Evolutionary conservation across 345 rosid genomes (phyloP).

Genomic region (Dimocarpus longan): DNA sequence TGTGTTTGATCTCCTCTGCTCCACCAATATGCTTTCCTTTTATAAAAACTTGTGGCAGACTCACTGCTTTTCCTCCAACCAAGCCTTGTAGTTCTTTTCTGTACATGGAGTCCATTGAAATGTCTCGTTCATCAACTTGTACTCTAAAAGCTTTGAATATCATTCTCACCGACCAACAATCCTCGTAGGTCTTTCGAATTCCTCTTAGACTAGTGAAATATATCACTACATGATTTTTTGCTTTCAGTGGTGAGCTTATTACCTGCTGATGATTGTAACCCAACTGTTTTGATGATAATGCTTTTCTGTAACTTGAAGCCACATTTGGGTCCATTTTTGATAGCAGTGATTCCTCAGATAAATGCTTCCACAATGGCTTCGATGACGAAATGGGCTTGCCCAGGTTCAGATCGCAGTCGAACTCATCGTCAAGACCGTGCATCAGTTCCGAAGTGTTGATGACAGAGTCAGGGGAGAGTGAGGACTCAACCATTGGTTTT

Average conservation of each 20-base stretch:
- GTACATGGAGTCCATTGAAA: conserved; percentile 79
- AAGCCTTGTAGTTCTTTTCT: conserved; percentile 59
- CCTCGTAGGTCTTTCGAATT: conserved; percentile 84
- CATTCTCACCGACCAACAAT: conserved; percentile 67
- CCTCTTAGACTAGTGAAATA: conserved; percentile 84
- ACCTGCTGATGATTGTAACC: conserved; percentile 25
- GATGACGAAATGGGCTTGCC: too few species aligned
- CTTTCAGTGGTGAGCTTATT: conserved; percentile 28
- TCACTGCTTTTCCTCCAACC: conserved; percentile 42
- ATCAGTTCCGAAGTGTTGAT: conserved; percentile 97
- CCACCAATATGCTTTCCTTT: conserved; percentile 68
- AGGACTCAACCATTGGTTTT: conserved; percentile 17
- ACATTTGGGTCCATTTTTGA: conserved; percentile 68
- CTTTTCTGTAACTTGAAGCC: conserved; percentile 65
- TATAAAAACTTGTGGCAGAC: conserved; percentile 75
- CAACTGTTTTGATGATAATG: conserved; percentile 65
- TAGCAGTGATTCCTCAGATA: conserved; percentile 69
- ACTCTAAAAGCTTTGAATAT: conserved; percentile 70
- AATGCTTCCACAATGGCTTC: conserved; percentile 69
- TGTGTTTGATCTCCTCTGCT: conserved; percentile 70
- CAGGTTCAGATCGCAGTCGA: conserved; percentile 28
- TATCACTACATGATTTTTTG: conserved; percentile 51
- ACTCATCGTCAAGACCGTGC: conserved; percentile 85
- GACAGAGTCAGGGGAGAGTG: conserved; percentile 72
- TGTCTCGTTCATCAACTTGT: conserved; percentile 70